phyloP scores from a whole-genome alignment of 2,329 filamentous ascomycete genomes.

The Talaromyces sp. region DNA sequence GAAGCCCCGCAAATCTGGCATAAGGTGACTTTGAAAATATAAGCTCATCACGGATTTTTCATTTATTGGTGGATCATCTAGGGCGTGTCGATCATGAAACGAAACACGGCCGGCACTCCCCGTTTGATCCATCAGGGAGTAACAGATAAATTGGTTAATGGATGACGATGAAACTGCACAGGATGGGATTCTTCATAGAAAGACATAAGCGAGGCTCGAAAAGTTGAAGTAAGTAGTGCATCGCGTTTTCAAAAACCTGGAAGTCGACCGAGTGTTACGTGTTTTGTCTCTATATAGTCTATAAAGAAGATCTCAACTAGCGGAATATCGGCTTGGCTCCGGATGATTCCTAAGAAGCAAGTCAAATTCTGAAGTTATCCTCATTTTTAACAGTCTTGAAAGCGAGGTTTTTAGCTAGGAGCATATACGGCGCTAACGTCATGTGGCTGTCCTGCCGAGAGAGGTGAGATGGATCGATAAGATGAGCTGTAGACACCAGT shows the following conservation, averaged over 20 bases:
- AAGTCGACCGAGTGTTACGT: neutral
- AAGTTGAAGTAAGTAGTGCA: neutral
- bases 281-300: neutral
- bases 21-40: neutral
- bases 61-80: neutral
- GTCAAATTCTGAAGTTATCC: neutral
- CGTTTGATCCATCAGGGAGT: neutral
- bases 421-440: neutral
- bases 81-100: neutral
- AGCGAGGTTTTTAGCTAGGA: neutral
- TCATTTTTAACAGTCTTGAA: neutral
- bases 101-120: neutral
- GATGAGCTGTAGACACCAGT: neutral
- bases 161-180: neutral
- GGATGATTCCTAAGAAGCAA: neutral
- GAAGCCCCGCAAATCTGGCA: neutral
- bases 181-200: neutral
- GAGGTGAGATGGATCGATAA: neutral
- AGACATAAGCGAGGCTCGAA: neutral
- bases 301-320: neutral
- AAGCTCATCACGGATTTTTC: neutral
- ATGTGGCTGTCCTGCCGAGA: neutral
- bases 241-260: neutral
- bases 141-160: neutral
- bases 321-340: neutral